Conservation (phyloP, 441 rosid species). For the Breynia disticha region DNA sequence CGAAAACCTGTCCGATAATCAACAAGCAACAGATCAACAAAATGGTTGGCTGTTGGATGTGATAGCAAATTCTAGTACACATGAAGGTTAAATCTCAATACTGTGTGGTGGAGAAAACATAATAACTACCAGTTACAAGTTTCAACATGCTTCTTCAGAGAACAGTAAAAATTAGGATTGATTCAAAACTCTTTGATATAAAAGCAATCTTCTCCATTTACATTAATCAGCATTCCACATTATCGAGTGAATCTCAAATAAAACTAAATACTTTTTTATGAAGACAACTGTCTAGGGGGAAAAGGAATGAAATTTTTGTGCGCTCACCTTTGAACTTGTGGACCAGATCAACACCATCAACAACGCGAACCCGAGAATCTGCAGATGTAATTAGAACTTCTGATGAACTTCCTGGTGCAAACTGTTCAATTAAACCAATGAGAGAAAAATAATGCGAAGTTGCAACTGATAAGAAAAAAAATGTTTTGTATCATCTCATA, state of each 20-base stretch:
- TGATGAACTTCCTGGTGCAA: constrained; percentile 75
- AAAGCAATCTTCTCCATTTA: too few relatives aligned
- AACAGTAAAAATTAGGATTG: too few relatives aligned
- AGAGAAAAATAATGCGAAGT: constrained; percentile 4
- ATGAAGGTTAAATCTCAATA: too few relatives aligned
- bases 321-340: constrained; percentile 85
- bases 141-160: too few relatives aligned
- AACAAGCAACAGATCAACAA: constrained; percentile 12
- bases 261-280: background rate
- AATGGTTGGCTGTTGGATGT: constrained; percentile 11
- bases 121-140: too few relatives aligned
- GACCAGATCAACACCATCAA: constrained; percentile 71
- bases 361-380: constrained; percentile 86
- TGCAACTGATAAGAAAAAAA: too few relatives aligned
- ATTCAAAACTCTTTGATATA: too few relatives aligned
- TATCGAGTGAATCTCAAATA: too few relatives aligned
- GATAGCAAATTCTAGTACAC: background rate
- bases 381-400: constrained; percentile 88
- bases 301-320: constrained; percentile 4
- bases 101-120: too few relatives aligned
- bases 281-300: background rate
- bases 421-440: constrained; percentile 41
- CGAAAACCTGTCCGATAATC: constrained; percentile 63
- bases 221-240: too few relatives aligned
- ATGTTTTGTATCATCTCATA: too few relatives aligned